A percentile compares a stretch with the other conserved stretches of the same genome.
Conservation (phyloP, 805 yeast species). For the Pichia membranifaciens region DNA sequence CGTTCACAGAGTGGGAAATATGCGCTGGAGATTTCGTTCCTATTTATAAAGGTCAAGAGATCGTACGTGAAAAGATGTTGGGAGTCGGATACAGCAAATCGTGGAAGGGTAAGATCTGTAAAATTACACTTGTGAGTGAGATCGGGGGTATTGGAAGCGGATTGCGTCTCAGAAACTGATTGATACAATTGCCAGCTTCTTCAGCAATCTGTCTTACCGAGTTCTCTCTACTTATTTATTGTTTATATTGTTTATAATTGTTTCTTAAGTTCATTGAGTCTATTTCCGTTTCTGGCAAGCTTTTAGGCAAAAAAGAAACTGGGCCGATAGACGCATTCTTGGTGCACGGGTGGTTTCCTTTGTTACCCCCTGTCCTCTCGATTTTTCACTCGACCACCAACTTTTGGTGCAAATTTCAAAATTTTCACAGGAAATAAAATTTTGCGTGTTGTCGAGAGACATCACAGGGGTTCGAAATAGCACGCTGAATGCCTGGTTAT, state of each 20-base stretch:
- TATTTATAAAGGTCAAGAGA: conserved; percentile 69
- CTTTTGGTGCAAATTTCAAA: conserved; percentile 1
- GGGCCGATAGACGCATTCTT: too few species aligned
- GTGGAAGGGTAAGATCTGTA: conserved; percentile 74
- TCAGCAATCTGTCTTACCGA: background rate
- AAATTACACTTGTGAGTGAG: conserved; percentile 65
- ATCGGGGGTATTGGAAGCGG: conserved; percentile 95
- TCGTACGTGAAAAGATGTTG: conserved; percentile 73
- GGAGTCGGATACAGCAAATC: conserved; percentile 80
- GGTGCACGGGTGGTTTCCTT: too few species aligned
- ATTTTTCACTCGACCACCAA: background rate
- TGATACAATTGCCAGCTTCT: background rate
- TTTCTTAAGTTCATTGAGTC: background rate
- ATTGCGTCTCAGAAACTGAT: conserved; percentile 42
- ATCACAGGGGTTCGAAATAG: too few species aligned
- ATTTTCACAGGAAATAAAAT: background rate
- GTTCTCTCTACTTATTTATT: background rate
- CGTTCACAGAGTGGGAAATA: conserved; percentile 82
- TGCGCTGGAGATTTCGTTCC: conserved; percentile 88
- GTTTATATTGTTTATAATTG: background rate
- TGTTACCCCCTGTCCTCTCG: background rate
- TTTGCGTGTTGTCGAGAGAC: conserved; percentile 1
- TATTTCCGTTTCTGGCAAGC: too few species aligned
- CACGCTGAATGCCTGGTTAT: too few species aligned
- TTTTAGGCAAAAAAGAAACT: too few species aligned